Percentiles rank a stretch among this genome's conserved stretches.
Evolutionary conservation across 345 rosid species (phyloP).

Genomic region (Adansonia digitata): DNA sequence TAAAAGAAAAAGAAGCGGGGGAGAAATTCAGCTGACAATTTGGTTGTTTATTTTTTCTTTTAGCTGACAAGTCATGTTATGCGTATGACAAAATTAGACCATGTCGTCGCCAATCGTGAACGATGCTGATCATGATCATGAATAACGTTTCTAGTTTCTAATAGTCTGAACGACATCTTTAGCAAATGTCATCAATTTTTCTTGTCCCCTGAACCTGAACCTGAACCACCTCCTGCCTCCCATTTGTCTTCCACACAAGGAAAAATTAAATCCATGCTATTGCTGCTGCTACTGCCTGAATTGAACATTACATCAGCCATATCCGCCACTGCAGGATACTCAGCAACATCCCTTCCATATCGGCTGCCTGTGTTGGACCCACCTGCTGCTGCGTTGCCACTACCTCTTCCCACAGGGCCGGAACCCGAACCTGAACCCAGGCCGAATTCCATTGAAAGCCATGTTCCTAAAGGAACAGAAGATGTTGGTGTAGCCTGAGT

Average conservation of each 20-base stretch:
- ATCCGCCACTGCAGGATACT: slow-evolving; percentile 36
- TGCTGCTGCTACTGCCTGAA: slow-evolving; percentile 51
- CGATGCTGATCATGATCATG: neutral
- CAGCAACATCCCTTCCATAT: slow-evolving; percentile 23
- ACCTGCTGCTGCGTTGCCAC: slow-evolving; percentile 21
- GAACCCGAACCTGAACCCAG: slow-evolving; percentile 6
- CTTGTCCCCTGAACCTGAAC: neutral
- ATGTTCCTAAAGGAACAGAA: slow-evolving; percentile 6
- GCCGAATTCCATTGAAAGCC: slow-evolving; percentile 34
- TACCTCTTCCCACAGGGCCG: neutral
- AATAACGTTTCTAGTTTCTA: neutral
- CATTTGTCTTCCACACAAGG: slow-evolving; percentile 21
- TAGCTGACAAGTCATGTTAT: neutral
- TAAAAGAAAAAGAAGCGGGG: neutral
- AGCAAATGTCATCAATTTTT: neutral
- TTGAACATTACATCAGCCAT: slow-evolving; percentile 63
- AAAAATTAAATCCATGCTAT: slow-evolving; percentile 54
- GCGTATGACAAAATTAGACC: neutral
- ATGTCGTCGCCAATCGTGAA: neutral
- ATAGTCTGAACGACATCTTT: neutral
- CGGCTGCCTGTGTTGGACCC: slow-evolving; percentile 24
- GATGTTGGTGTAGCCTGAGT: slow-evolving; percentile 7
- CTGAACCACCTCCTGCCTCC: neutral
- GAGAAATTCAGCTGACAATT: too few species aligned
- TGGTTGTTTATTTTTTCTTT: too few species aligned